These are phyloP conservation scores for Hirsutella rhossiliensis DNA, from an alignment of 2,329 filamentous ascomycete species.

Conservation along the genomic window DNA sequence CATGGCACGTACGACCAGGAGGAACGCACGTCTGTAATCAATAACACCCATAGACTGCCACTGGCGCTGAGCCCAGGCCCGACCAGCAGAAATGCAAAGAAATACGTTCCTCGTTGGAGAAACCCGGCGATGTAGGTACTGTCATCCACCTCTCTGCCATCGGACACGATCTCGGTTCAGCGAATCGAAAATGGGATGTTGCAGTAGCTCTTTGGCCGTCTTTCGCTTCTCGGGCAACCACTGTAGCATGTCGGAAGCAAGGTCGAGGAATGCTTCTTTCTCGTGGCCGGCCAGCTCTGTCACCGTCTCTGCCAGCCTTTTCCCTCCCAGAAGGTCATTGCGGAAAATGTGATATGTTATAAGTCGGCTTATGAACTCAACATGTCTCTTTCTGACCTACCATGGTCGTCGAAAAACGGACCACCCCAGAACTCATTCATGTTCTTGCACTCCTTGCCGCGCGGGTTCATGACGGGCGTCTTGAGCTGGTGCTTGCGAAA, in stretches of 20 bases:
- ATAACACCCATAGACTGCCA: too few species aligned
- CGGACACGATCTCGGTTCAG: background rate
- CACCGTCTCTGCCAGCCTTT: slow-evolving; percentile 6
- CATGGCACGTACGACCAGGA: too few species aligned
- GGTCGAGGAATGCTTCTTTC: slow-evolving; percentile 11
- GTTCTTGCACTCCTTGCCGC: slow-evolving; percentile 4
- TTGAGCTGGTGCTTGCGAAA: slow-evolving; percentile 5
- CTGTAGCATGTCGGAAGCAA: slow-evolving; percentile 11
- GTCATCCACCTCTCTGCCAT: background rate
- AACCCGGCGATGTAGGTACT: background rate
- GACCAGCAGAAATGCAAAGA: too few species aligned
- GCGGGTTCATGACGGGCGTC: background rate
- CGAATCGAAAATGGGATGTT: slow-evolving; percentile 9
- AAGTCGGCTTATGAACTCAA: background rate
- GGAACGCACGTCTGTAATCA: too few species aligned
- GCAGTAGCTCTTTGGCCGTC: slow-evolving; percentile 9
- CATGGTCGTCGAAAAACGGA: slow-evolving; percentile 7
- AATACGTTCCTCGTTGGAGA: too few species aligned
- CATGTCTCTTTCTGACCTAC: slow-evolving; percentile 1
- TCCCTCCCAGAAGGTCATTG: slow-evolving; percentile 4
- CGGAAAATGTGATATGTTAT: slow-evolving; percentile 4
- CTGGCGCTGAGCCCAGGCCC: too few species aligned
- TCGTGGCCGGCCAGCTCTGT: slow-evolving; percentile 9
- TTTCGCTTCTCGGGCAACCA: slow-evolving; percentile 14
- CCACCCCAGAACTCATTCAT: slow-evolving; percentile 12